Percentiles rank a stretch among this genome's conserved stretches.
These are phyloP conservation scores for Terana coerulea DNA, from an alignment of 768 basidiomycete genomes.

Conservation along the genomic window DNA sequence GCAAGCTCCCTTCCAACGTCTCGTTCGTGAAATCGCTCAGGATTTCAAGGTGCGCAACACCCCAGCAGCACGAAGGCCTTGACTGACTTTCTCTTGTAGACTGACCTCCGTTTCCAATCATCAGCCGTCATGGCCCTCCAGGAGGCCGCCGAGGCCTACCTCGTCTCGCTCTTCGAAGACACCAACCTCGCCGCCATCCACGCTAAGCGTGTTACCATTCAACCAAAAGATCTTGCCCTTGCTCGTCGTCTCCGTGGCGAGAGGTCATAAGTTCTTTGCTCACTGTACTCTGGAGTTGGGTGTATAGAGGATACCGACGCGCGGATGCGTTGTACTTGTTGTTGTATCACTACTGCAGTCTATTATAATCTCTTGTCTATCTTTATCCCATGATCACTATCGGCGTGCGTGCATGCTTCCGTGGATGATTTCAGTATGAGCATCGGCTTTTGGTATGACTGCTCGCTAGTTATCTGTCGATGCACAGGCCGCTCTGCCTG, in stretches of 20 bases:
- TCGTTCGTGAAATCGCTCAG: constrained; percentile 62
- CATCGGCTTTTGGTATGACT: background rate
- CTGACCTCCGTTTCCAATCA: constrained; percentile 61
- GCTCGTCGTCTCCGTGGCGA: constrained; percentile 47
- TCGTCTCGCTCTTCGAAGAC: constrained; percentile 40
- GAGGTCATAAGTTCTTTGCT: constrained; percentile 27
- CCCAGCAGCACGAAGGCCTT: constrained; percentile 5
- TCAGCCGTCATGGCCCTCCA: constrained; percentile 59
- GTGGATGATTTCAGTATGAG: background rate
- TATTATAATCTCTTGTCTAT: constrained; percentile 16
- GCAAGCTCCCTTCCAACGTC: constrained; percentile 62
- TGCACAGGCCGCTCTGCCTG: background rate
- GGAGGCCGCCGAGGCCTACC: constrained; percentile 51
- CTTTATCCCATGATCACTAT: background rate
- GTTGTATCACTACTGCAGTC: constrained; percentile 20
- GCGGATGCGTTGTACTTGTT: constrained; percentile 9
- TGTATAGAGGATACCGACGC: background rate
- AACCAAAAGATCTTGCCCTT: constrained; percentile 53
- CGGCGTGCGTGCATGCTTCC: too few species aligned
- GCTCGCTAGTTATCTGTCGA: too few species aligned
- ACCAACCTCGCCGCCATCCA: constrained; percentile 53
- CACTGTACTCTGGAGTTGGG: constrained; percentile 3
- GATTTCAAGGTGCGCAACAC: constrained; percentile 51
- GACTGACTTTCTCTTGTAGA: constrained; percentile 29
- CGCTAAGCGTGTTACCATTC: constrained; percentile 49